A percentile compares a stretch with the other conserved stretches of the same genome.
phyloP scores from a whole-genome alignment of 768 basidiomycete genomes.

The Trametopsis cervina region DNA sequence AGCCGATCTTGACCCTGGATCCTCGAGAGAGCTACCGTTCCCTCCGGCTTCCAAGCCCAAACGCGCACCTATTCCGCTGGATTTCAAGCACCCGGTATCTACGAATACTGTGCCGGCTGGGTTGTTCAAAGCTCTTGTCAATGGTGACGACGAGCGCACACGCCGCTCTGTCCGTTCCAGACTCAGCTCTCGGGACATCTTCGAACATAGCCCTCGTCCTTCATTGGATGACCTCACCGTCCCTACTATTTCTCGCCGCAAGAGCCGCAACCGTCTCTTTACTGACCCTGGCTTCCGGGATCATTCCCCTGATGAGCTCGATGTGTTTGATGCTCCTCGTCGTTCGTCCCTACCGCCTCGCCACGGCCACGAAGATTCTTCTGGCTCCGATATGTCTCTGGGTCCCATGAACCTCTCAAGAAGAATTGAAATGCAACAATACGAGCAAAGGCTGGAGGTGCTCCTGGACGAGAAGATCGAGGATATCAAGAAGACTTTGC shows the following conservation, averaged over 20 bases:
- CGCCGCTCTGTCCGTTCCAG: constrained; percentile 70
- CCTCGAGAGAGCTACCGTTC: constrained; percentile 21
- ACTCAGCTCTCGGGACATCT: constrained; percentile 66
- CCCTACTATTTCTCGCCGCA: constrained; percentile 58
- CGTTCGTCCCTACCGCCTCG: constrained; percentile 35
- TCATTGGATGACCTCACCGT: constrained; percentile 76
- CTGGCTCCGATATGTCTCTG: constrained; percentile 36
- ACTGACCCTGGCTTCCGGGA: constrained; percentile 48
- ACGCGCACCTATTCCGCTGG: constrained; percentile 72
- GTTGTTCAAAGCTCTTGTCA: constrained; percentile 73
- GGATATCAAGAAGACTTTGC: constrained; percentile 36
- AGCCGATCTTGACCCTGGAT: background rate
- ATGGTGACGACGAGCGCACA: constrained; percentile 53
- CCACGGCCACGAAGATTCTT: constrained; percentile 31
- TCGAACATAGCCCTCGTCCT: constrained; percentile 49
- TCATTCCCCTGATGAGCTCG: constrained; percentile 6
- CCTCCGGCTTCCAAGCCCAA: constrained; percentile 36
- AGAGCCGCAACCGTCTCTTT: constrained; percentile 45
- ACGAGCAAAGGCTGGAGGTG: constrained; percentile 55
- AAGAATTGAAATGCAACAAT: constrained; percentile 49
- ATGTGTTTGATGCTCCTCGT: constrained; percentile 29
- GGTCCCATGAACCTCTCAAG: constrained; percentile 45
- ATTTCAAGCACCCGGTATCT: constrained; percentile 60
- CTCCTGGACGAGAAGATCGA: constrained; percentile 67
- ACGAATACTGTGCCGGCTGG: constrained; percentile 81